phyloP scores from a whole-genome alignment of 2,329 filamentous ascomycete species.

The Aureobasidium sp. region DNA sequence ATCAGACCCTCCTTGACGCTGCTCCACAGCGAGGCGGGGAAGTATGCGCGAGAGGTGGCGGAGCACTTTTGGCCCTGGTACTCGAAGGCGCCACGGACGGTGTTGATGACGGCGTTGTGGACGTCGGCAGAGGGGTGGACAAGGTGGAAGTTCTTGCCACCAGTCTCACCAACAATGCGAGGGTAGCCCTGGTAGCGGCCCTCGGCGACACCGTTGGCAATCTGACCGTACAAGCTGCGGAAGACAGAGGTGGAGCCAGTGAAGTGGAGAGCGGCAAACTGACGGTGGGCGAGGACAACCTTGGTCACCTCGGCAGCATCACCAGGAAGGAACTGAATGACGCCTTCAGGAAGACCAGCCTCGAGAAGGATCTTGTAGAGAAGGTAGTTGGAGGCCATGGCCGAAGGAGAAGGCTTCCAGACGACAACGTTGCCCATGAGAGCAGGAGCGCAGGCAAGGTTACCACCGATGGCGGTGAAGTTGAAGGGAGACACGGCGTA shows the following conservation, averaged over 20 bases:
- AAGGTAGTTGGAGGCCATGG: slow-evolving; percentile 85
- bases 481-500: slow-evolving; percentile 95
- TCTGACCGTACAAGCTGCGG: slow-evolving; percentile 77
- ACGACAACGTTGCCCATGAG: slow-evolving; percentile 90
- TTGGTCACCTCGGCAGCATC: slow-evolving; percentile 77
- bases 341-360: slow-evolving; percentile 77
- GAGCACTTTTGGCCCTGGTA: slow-evolving; percentile 90
- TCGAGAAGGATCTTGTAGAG: slow-evolving; percentile 85
- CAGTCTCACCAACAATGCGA: slow-evolving; percentile 81
- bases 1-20: slow-evolving; percentile 59
- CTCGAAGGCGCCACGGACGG: slow-evolving; percentile 79
- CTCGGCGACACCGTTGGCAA: slow-evolving; percentile 70
- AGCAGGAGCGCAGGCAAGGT: slow-evolving; percentile 72
- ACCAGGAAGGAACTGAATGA: slow-evolving; percentile 89
- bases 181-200: slow-evolving; percentile 79
- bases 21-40: slow-evolving; percentile 65
- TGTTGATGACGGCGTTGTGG: slow-evolving; percentile 70
- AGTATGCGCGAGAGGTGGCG: slow-evolving; percentile 71
- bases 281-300: slow-evolving; percentile 62
- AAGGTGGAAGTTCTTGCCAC: slow-evolving; percentile 89
- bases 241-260: slow-evolving; percentile 90
- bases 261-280: slow-evolving; percentile 90
- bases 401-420: slow-evolving; percentile 90
- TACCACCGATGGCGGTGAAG: slow-evolving; percentile 90
- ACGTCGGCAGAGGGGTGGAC: slow-evolving; percentile 70